phyloP scores from a whole-genome alignment of 108 stramenopile genomes.

The Cyclotella sp. region DNA sequence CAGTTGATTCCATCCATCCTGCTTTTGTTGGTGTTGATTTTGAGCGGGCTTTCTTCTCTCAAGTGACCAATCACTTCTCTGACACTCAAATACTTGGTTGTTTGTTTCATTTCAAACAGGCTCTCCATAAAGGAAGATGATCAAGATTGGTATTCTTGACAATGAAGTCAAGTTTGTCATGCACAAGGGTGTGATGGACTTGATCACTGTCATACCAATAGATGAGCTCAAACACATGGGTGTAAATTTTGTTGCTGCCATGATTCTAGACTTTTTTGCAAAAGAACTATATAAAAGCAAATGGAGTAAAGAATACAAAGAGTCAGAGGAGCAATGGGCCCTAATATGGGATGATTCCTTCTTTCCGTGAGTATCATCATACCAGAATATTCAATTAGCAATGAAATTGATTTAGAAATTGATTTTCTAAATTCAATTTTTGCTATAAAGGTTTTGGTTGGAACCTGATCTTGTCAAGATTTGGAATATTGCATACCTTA shows the following conservation, averaged over 20 bases:
- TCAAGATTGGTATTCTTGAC: no score
- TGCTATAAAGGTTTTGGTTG: not conserved
- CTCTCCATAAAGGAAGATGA: constrained; percentile 14
- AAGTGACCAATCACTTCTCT: no score
- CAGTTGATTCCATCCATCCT: not conserved
- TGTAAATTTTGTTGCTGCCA: not conserved
- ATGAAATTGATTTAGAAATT: not conserved
- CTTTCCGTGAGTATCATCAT: not conserved
- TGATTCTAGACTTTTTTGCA: not conserved
- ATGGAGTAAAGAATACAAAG: no score
- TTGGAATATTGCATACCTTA: no score
- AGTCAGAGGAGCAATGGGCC: no score
- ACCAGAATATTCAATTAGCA: not conserved
- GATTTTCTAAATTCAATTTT: not conserved
- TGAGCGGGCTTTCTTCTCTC: no score
- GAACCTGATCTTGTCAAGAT: not conserved
- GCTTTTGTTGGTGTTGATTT: no score
- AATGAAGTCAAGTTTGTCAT: constrained; percentile 7
- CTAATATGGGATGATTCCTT: not conserved
- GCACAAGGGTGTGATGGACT: no score
- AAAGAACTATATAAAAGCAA: not conserved
- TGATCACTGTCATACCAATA: constrained; percentile 14
- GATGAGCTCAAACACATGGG: not conserved
- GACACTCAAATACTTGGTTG: no score
- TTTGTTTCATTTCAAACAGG: constrained; percentile 17